These are phyloP conservation scores for Clonostachys sp. DNA, from an alignment of 2,329 filamentous ascomycete species.

Conservation along the genomic window DNA sequence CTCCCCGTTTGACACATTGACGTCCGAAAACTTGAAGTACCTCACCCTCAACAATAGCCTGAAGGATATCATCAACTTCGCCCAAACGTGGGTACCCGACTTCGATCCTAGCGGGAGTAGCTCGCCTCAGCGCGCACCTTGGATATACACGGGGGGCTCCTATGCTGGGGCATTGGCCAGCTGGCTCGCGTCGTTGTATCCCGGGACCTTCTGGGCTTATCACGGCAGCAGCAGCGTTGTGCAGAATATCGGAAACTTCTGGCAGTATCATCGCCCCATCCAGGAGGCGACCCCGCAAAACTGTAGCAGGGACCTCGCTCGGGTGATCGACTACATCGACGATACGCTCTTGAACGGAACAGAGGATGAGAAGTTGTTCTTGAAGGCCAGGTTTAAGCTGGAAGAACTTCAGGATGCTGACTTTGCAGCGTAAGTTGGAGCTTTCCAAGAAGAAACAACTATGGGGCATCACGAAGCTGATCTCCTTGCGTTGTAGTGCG, in stretches of 20 bases:
- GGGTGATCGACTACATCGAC: conserved; percentile 40
- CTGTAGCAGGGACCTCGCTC: conserved; percentile 60
- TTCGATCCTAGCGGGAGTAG: conserved; percentile 61
- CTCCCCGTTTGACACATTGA: conserved; percentile 59
- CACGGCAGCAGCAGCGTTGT: conserved; percentile 76
- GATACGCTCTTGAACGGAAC: conserved; percentile 33
- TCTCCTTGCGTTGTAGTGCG: conserved; percentile 4
- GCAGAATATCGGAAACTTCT: conserved; percentile 70
- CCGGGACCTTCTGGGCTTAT: conserved; percentile 69
- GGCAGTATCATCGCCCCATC: conserved; percentile 45
- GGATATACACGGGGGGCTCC: conserved; percentile 73
- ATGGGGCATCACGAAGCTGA: no score
- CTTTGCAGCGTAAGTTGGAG: conserved; percentile 27
- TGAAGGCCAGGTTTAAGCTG: conserved; percentile 35
- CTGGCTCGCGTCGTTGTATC: conserved; percentile 67
- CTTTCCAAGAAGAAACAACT: background rate
- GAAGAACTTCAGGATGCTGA: conserved; percentile 37
- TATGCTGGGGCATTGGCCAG: conserved; percentile 75
- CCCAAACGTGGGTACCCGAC: conserved; percentile 61
- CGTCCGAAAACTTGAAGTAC: conserved; percentile 66
- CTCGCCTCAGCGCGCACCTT: conserved; percentile 61
- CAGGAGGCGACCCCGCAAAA: conserved; percentile 42
- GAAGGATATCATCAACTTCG: conserved; percentile 74
- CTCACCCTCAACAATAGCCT: conserved; percentile 74
- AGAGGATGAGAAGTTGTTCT: conserved; percentile 27